These are phyloP conservation scores for Yamadazyma philogaea DNA, from an alignment of 805 yeast species.

Conservation along the genomic window DNA sequence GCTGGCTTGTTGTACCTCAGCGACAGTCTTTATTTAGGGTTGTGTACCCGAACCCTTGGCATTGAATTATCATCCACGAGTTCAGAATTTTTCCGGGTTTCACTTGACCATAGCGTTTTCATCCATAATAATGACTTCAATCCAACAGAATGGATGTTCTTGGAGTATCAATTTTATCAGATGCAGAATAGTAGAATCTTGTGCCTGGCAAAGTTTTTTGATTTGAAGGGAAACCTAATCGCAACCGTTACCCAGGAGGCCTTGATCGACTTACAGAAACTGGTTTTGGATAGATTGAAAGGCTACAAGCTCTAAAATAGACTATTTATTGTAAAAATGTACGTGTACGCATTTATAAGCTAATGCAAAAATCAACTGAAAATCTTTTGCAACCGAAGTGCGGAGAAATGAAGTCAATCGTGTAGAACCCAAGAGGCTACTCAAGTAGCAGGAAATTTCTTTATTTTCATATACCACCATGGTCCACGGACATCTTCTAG, in stretches of 20 bases:
- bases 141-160: slow-evolving; percentile 33
- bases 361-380: too few species aligned
- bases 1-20: slow-evolving; percentile 15
- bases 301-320: slow-evolving; percentile 6
- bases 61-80: slow-evolving; percentile 14
- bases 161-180: slow-evolving; percentile 31
- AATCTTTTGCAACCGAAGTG: slow-evolving; percentile 5
- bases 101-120: slow-evolving; percentile 35
- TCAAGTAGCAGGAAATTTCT: background rate
- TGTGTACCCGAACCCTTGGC: slow-evolving; percentile 26
- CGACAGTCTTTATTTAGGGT: slow-evolving; percentile 32
- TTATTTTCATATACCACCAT: background rate
- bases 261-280: slow-evolving; percentile 16
- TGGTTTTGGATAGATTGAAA: slow-evolving; percentile 6
- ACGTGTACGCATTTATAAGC: too few species aligned
- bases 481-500: slow-evolving; percentile 1
- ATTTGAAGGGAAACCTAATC: slow-evolving; percentile 26
- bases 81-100: slow-evolving; percentile 31
- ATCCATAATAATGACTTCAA: slow-evolving; percentile 37
- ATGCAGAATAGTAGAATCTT: slow-evolving; percentile 35
- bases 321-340: background rate
- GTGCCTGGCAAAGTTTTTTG: slow-evolving; percentile 24
- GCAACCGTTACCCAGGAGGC: slow-evolving; percentile 36
- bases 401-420: slow-evolving; percentile 5
- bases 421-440: background rate